Evolutionary conservation across 1,284 basidiomycete genomes (phyloP).

Genomic region (Pulveroboletus sp.): DNA sequence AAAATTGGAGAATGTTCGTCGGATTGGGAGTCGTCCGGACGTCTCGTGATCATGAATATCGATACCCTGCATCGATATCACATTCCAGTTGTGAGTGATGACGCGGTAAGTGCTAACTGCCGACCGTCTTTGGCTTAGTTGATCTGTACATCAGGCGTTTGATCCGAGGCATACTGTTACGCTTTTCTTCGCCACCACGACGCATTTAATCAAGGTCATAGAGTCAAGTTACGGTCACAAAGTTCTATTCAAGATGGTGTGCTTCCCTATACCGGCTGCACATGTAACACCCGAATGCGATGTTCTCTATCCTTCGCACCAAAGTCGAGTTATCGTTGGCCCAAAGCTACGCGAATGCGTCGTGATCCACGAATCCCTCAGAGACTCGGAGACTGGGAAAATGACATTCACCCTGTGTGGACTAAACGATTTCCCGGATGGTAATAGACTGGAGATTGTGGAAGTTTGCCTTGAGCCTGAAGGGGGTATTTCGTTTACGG

Average conservation of each 20-base stretch:
- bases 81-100: not conserved
- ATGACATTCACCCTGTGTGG: not conserved
- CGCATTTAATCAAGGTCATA: not conserved
- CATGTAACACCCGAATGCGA: no score
- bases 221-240: not conserved
- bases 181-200: not conserved
- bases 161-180: no score
- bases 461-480: not conserved
- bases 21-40: not conserved
- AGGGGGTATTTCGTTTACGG: not conserved
- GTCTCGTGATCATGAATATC: not conserved
- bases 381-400: not conserved
- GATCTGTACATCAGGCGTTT: not conserved
- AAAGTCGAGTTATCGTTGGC: not conserved
- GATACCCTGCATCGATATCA: not conserved
- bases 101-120: not conserved
- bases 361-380: not conserved
- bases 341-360: not conserved
- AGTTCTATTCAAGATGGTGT: not conserved
- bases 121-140: not conserved
- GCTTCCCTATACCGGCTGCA: no score
- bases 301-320: no score
- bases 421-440: no score
- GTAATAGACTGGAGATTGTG: not conserved
- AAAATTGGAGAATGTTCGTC: conserved; percentile 5